These are phyloP conservation scores for Filosporella fistucella DNA, from an alignment of 495 filamentous ascomycete genomes.

Conservation along the genomic window DNA sequence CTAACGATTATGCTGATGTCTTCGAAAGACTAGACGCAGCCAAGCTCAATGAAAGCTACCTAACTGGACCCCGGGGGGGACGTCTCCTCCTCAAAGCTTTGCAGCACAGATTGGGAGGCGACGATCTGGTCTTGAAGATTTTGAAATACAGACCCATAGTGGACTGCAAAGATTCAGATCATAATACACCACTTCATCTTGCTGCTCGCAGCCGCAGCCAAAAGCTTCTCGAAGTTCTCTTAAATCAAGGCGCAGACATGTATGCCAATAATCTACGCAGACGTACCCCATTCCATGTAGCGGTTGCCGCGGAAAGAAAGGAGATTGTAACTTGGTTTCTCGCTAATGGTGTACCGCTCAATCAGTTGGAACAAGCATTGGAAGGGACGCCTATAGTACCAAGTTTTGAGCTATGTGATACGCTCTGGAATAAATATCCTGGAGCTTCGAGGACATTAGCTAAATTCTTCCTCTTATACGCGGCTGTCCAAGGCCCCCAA, in stretches of 20 bases:
- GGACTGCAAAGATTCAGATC: background rate
- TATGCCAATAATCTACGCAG: background rate
- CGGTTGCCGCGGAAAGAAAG: background rate
- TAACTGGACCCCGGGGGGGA: slow-evolving; percentile 4
- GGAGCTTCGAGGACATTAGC: background rate
- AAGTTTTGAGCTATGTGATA: background rate
- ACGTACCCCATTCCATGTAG: background rate
- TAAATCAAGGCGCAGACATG: slow-evolving; percentile 1
- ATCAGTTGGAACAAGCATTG: background rate
- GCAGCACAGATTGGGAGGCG: background rate
- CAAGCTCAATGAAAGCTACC: slow-evolving; percentile 8
- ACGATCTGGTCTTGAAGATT: background rate
- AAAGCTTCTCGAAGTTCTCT: background rate
- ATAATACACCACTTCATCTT: background rate
- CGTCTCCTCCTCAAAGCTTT: slow-evolving; percentile 4
- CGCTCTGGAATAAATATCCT: slow-evolving; percentile 1
- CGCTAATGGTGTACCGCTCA: slow-evolving; percentile 1
- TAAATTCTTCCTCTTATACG: background rate
- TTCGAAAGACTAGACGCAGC: slow-evolving; percentile 6
- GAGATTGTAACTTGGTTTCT: slow-evolving; percentile 1
- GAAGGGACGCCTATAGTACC: background rate
- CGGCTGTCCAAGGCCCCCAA: background rate
- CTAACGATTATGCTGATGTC: slow-evolving; percentile 1
- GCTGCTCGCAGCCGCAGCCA: background rate
- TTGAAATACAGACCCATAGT: slow-evolving; percentile 1